Evolutionary conservation across 345 rosid species (phyloP), one percentile per base, ranked within the genome.

Genomic region (Euphorbia pulcherrima): DNA sequence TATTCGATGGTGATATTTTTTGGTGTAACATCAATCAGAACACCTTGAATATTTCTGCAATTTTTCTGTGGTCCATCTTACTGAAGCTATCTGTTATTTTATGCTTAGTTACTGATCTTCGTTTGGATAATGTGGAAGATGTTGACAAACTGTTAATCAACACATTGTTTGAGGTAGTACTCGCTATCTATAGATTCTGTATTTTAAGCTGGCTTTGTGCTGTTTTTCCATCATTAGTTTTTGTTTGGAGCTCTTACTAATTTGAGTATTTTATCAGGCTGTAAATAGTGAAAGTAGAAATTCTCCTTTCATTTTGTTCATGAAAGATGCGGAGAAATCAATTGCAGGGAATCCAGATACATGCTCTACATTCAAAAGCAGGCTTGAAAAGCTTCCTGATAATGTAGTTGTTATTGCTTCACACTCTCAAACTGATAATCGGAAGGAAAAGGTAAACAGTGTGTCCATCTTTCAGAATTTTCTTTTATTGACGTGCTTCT

Each of bases 251-350:
- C 68, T 56, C 30, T 68, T 16, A n/a, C n/a, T n/a, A n/a, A 67
- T 53, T 62, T 30, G 30, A 35, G 16, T 57, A 10, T 62, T 69
- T 76, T 65, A 69, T 64, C 82, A 92, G 98, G 91, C 75, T 74
- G 85, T 90, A 70, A 51, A 47, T 28, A 79, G 69, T 37, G 97
- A 82, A 83, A 92, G 98, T 84, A 83, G 85, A 78, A 82, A 72
- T 72, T 82, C 78, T 73, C 90, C 98, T 76, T 85, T 92, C 79
- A 85, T 92, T 83, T 82, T 92, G 83, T 92, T 88, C 54, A 64
- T 88, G 92, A 92, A 90, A 87, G 97, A 92, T 75, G 87, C 86
- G 64, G 97, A 92, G 87, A 88, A 92, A 84, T 87, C 90, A 74
- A 74, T 86, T 80, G 90, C 78, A 24, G 93, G 92, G 68, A 88